A percentile compares a stretch with the other conserved stretches of the same genome.
phyloP scores from a whole-genome alignment of 1,284 basidiomycete genomes.

The Austroboletus novae-zelandiae region DNA sequence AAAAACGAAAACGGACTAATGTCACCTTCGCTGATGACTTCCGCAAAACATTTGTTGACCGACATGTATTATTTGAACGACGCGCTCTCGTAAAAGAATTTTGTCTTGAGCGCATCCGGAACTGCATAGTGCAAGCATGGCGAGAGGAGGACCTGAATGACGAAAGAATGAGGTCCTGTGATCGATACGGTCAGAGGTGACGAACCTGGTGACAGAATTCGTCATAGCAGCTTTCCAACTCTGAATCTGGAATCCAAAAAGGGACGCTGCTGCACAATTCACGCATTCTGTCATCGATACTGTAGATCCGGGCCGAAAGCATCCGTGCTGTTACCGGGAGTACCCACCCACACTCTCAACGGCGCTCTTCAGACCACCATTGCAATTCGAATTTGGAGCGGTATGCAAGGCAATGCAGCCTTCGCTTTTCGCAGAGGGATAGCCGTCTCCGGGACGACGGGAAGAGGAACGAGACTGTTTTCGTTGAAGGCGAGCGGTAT shows the following conservation, averaged over 20 bases:
- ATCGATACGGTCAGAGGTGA: background rate
- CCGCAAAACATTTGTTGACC: conserved; percentile 83
- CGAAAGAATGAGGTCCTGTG: background rate
- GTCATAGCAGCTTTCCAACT: conserved; percentile 79
- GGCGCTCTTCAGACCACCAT: conserved; percentile 80
- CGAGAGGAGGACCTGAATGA: conserved; percentile 71
- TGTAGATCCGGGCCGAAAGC: conserved; percentile 52
- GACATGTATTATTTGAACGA: conserved; percentile 78
- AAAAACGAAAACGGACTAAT: conserved; percentile 46
- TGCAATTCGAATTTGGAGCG: conserved; percentile 70
- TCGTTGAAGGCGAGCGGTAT: conserved; percentile 37
- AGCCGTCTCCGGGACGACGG: conserved; percentile 29
- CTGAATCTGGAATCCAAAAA: conserved; percentile 79
- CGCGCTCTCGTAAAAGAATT: conserved; percentile 74
- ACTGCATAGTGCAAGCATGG: conserved; percentile 85
- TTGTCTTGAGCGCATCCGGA: conserved; percentile 82
- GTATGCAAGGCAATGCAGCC: conserved; percentile 46
- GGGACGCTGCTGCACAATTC: conserved; percentile 59
- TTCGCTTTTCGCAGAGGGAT: conserved; percentile 15
- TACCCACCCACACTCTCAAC: conserved; percentile 82
- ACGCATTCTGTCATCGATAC: conserved; percentile 61
- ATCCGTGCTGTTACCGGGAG: conserved; percentile 69
- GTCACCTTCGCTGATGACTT: conserved; percentile 80
- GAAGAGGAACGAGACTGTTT: conserved; percentile 53
- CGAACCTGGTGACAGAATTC: conserved; percentile 82